Percentiles rank a stretch among this genome's conserved stretches.
These are phyloP conservation scores for Lasiodiplodia sp. DNA, from an alignment of 2,329 filamentous ascomycete genomes.

Conservation along the genomic window DNA sequence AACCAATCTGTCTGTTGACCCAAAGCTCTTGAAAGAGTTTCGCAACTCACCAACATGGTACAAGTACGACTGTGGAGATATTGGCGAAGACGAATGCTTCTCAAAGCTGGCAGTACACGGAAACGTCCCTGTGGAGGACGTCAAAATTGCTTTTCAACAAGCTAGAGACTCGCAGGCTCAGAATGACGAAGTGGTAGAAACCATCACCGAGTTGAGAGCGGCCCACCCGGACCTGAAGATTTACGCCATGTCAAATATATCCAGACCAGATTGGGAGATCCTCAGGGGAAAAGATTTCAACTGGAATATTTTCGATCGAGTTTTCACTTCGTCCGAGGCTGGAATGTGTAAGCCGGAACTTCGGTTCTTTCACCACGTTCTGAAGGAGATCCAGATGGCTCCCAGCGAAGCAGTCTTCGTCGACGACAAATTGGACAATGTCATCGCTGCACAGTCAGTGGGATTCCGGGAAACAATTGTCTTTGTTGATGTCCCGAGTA, in stretches of 20 bases:
- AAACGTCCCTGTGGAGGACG: conserved; percentile 35
- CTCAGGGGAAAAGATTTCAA: conserved; percentile 38
- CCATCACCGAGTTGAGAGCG: conserved; percentile 35
- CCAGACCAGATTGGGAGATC: conserved; percentile 39
- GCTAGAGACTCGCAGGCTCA: conserved; percentile 39
- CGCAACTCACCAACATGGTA: conserved; percentile 41
- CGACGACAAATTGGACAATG: conserved; percentile 42
- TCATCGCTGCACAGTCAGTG: conserved; percentile 37
- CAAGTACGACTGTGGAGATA: conserved; percentile 38
- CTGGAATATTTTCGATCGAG: conserved; percentile 45
- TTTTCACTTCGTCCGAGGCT: conserved; percentile 44
- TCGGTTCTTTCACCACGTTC: conserved; percentile 44
- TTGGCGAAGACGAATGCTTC: conserved; percentile 37
- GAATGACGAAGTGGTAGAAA: conserved; percentile 36
- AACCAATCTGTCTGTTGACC: conserved; percentile 37
- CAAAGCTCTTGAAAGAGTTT: conserved; percentile 36
- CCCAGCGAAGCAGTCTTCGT: conserved; percentile 39
- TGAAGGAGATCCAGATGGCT: conserved; percentile 34
- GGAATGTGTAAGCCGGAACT: conserved; percentile 48
- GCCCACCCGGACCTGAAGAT: conserved; percentile 34
- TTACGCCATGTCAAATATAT: conserved; percentile 46
- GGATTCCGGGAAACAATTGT: conserved; percentile 40
- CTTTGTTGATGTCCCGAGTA: conserved; percentile 32
- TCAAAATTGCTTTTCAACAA: conserved; percentile 41
- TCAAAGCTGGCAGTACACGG: conserved; percentile 36